phyloP scores from a whole-genome alignment of 495 filamentous ascomycete species.

The Monascus purpureus region DNA sequence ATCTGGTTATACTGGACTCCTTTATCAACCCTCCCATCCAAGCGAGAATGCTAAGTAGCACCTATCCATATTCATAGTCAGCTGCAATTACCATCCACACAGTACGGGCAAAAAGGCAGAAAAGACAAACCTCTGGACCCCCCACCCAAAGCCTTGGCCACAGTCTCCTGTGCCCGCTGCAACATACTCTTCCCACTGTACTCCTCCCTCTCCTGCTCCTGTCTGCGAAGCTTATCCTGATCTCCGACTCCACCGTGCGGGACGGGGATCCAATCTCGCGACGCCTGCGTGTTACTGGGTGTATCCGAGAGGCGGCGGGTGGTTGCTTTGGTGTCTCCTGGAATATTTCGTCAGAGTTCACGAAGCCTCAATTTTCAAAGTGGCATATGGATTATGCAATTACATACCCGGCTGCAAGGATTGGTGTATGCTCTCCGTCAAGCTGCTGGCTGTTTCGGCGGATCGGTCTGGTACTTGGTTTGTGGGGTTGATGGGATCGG shows the following conservation, averaged over 20 bases:
- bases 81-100: too few relatives aligned
- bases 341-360: background rate
- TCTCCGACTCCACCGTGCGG: background rate
- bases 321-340: constrained; percentile 15
- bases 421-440: constrained; percentile 10
- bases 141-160: constrained; percentile 16
- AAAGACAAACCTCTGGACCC: constrained; percentile 9
- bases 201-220: constrained; percentile 1
- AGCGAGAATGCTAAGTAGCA: too few relatives aligned
- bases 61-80: too few relatives aligned
- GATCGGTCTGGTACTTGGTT: constrained; percentile 3
- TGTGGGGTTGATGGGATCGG: constrained; percentile 5
- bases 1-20: too few relatives aligned
- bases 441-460: constrained; percentile 6
- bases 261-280: background rate
- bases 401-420: constrained; percentile 15
- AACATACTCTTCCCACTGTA: constrained; percentile 6
- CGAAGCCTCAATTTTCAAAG: background rate
- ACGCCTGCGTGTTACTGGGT: constrained; percentile 4
- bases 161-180: constrained; percentile 11
- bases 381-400: background rate
- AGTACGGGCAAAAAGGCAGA: background rate
- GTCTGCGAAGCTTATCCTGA: background rate
- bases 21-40: too few relatives aligned
- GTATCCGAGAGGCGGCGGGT: constrained; percentile 16